Base-by-base conservation (phyloP, 495 filamentous ascomycete species). In the Aspergillus bertholletiae region DNA sequence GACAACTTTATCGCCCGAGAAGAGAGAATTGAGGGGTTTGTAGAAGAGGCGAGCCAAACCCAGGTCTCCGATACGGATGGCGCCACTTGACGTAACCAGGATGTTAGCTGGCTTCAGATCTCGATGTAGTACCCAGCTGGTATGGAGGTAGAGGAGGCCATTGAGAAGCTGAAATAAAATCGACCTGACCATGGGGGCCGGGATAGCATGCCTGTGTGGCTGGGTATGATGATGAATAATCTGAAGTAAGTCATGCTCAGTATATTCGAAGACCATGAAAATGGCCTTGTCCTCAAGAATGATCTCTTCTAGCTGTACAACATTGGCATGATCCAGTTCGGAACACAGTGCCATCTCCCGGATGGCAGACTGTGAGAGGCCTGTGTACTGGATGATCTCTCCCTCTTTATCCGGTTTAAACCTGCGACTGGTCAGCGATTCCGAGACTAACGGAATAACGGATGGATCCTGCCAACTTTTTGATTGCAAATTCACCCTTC, bases 351-450 rank as follows among this genome's bases (percentile, higher is more conserved):
- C 87, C 95, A 99, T 99, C 71, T 99, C 94, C 34, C 94, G 89
- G 57, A 96, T 88, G 7, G 95, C 94, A 0, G 92, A 97, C 69
- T 99, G 94, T 0, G 95, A 97, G 54, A 99, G 94, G 56, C 94
- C 94, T 6, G 94, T 96, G 71, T 99, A 99, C 58, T 95, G 88
- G 46, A 96, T 80, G 54, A 86, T 78, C 69, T 97, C 95, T 37
- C 93, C 94, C 73, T 99, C 94, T 75, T 97, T 97, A 73, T 99
- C 94, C 34, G 94, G 94, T 75, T 99, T 99, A 85, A 99, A 99
- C 59, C 87, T 90, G 26, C 32, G 46, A 57, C 46, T 60, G 44
- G 58, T 64, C 56, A 66, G 61, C 37, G 7, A 53, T 43, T n/a
- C 21, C 15, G 23, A 50, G 22, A 44, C 21, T 17, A 30, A 56